Evolutionary conservation across 2,329 filamentous ascomycete species (phyloP), one percentile per base, ranked within the genome.

Genomic region (Beauveria brongniartii): DNA sequence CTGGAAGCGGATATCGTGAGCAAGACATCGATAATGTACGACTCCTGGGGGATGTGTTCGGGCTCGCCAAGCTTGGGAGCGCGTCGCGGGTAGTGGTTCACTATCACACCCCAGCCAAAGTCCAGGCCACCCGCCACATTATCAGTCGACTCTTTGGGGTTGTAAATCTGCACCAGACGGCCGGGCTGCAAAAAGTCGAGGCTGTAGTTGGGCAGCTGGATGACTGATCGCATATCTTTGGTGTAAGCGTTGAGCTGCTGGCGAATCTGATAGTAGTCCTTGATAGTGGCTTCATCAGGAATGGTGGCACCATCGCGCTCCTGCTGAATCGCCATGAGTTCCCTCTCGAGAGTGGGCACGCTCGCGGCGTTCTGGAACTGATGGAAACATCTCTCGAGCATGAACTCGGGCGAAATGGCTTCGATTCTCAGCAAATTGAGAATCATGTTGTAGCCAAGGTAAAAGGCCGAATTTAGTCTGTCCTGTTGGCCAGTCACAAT

Each of bases 381-480:
- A 74, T 91, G 95, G 78, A 99, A 99, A 71, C 94, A 99, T 67
- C 89, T 85, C 77, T 97, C 92, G n/a, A 99, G 80, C 94, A 99
- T 99, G 70, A 91, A 97, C 69, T 99, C 93, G 2, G 95, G 94
- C 9, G 92, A 97, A 55, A 99, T 96, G n/a, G 92, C 93, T 72
- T 99, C 94, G n/a, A 99, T 93, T 75, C 94, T 85, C 74, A 97
- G 88, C 63, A 99, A 77, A 71, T 99, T 99, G 62, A 99, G 81
- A 70, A 99, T 91, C 94, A 99, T 99, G 78, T 99, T 99, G 80
- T 99, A 99, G 37, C 94, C 92, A 18, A 99, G 82, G 72, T 99
- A 91, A 76, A 99, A 99, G 1, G 94, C 94, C 3, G 94, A 97
- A 75, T 97, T 97, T 34, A 99, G 86, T 67, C 92, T 92, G 74